Base-by-base conservation (phyloP, 257 asterid genomes). In the Verbascum thapsus region DNA sequence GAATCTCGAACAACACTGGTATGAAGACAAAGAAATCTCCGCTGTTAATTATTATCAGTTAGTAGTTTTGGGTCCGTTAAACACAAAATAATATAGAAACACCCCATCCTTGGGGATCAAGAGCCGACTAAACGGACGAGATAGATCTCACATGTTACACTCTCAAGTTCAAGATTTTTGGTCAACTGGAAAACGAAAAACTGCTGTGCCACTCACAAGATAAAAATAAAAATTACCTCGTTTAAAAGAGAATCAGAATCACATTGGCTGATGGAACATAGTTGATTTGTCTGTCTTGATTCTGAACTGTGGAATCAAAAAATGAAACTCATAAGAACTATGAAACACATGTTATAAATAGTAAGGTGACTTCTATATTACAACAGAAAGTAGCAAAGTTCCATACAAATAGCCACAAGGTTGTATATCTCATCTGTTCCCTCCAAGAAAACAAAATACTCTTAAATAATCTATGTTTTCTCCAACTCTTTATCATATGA, bases 221-320 rank as follows among this genome's bases (percentile, higher is more conserved):
- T 18, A 12, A n/a, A 62, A 12, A 30, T 22, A 53, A 30, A 26
- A 42, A 10, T 72, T 82, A 94, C 99, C 99, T 94, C 96, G 69
- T 89, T 94, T 70, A 84, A 68, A 53, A 94, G 99, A 73, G 99
- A 94, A 69, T 85, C 71, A 40, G 97, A 81, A 78, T 94, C 88
- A 67, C 99, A 94, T 60, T 87, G 89, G 82, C 91, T 94, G 75
- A 94, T 94, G 70, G 99, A 94, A 80, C 99, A 94, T 53, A 94
- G 74, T 69, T 87, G 88, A 69, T 94, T 90, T 17, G 99, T 94
- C 57, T 94, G 96, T 62, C 82, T 76, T 52, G 97, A 89, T 78
- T 85, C 97, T 67, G 91, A 79, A 71, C 99, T 94, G 95, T 55
- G 70, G 58, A 65, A 60, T 74, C 26, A 64, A 75, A 72, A 56